Evolutionary conservation across 2,329 filamentous ascomycete species (phyloP), one percentile per base, ranked within the genome.

Genomic region (Colletotrichum sidae): DNA sequence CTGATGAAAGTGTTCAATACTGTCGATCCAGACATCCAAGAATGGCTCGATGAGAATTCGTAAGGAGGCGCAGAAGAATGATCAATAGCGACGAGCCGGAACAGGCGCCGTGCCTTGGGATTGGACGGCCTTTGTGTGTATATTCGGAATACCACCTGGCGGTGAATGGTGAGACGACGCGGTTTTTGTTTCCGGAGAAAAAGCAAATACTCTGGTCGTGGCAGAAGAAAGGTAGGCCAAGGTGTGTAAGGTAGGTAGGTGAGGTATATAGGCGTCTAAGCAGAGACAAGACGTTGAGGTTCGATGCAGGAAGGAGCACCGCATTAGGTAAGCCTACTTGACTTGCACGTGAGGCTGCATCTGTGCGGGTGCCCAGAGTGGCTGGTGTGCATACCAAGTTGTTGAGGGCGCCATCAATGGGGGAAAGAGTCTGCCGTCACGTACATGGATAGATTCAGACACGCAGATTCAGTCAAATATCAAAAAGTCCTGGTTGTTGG

Each of bases 171-270:
- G 47, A 59, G 47, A 45, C 35, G 39, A 34, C 10, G 38, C n/a
- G 55, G 55, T 39, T 60, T 60, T 39, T 60, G 56, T 60, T 33
- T 60, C 49, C 47, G 47, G 53, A 25, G 44, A 41, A 55, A 34
- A 35, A 13, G 44, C 46, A 66, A 66, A 37, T 1, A 58, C 37
- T 37, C 4, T 58, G 38, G 38, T 37, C 51, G 8, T 51, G 49
- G 35, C 34, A 12, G 46, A 25, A 25, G 25, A 25, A 25, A 25
- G 25, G 25, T 25, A 25, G 25, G 25, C 25, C 25, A 25, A 25
- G 25, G 25, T 25, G 5, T 4, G 25, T 5, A 25, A 25, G n/a
- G 46, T 8, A 7, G 13, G 8, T 33, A 35, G 3, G 11, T 11
- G 8, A 49, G 11, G 15, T 4, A 15, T 15, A 15, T 15, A 8